phyloP scores from a whole-genome alignment of 768 basidiomycete species.

The Tylopilus felleus region DNA sequence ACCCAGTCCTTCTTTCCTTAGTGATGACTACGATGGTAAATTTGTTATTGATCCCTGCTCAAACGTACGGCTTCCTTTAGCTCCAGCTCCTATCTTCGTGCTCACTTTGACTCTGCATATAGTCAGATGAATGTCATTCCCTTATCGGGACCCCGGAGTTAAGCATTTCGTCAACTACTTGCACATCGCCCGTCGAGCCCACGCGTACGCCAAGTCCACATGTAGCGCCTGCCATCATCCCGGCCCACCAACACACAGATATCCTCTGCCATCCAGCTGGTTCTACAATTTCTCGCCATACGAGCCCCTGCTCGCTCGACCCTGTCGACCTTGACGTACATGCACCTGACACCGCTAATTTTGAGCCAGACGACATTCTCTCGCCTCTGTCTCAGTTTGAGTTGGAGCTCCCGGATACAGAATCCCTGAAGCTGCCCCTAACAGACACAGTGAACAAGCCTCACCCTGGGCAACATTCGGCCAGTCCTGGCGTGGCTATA shows the following conservation, averaged over 20 bases:
- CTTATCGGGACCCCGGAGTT: constrained; percentile 7
- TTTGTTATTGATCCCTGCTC: constrained; percentile 12
- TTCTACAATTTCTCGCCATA: neutral
- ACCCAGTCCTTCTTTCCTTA: constrained; percentile 35
- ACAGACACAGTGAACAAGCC: constrained; percentile 23
- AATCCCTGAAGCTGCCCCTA: constrained; percentile 17
- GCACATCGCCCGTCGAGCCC: constrained; percentile 12
- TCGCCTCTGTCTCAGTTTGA: constrained; percentile 27
- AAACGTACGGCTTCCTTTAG: constrained; percentile 29
- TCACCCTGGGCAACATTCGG: constrained; percentile 5
- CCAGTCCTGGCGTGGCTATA: neutral
- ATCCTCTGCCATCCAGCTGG: neutral
- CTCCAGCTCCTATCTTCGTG: neutral
- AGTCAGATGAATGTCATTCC: constrained; percentile 13
- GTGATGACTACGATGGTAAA: constrained; percentile 19
- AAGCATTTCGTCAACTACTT: constrained; percentile 11
- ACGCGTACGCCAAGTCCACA: neutral
- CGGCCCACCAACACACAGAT: neutral
- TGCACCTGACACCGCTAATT: neutral
- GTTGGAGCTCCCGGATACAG: constrained; percentile 20
- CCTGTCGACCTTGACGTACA: neutral
- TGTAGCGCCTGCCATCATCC: neutral
- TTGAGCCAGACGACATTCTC: constrained; percentile 5
- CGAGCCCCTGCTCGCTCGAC: neutral
- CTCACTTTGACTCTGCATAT: constrained; percentile 4